Base-by-base conservation (phyloP, 2,329 filamentous ascomycete genomes). In the Dothideomycetes sp. region DNA sequence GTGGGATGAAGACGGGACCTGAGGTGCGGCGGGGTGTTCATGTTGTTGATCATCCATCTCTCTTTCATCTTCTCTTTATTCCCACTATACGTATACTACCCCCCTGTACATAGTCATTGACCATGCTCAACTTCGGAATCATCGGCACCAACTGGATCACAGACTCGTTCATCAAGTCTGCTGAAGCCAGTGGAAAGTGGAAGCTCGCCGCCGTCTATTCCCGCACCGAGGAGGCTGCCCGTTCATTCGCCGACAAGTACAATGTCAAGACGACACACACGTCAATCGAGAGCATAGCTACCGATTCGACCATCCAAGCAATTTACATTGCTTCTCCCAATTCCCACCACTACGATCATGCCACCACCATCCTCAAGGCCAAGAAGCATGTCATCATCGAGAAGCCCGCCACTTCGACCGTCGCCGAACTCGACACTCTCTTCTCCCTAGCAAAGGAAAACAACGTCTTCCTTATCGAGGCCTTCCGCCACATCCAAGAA, bases 91-190 rank as follows among this genome's bases (percentile, higher is more conserved):
- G n/a, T n/a, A n/a, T n/a, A n/a, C n/a, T n/a, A n/a, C n/a, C n/a
- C n/a, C n/a, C n/a, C n/a, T n/a, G n/a, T n/a, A n/a, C n/a, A n/a
- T n/a, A n/a, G n/a, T n/a, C n/a, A n/a, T n/a, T n/a, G n/a, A 36
- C 22, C 18, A 49, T 52, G 45, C 57, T 69, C 51, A 62, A 56
- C 35, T 66, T 68, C 50, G 66, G 57, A 38, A 60, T 62, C 42
- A 64, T 70, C 42, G 66, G 66, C 47, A 64, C 62, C 15, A 57
- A 55, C 51, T 70, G 67, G 67, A 70, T 70, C 50, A 69, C 66
- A 3, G 61, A 64, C 45, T 65, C 64, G 8, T 70, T 61, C 53
- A 60, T 70, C 49, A 48, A 55, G 11, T 59, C 57, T 15, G 63
- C 66, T 10, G 57, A 64, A 19, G 57, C 65, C 29, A 64, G 64